Evolutionary conservation across 345 rosid species (phyloP), one percentile per base, ranked within the genome.

Genomic region (rapeseed (Brassica napus)): DNA sequence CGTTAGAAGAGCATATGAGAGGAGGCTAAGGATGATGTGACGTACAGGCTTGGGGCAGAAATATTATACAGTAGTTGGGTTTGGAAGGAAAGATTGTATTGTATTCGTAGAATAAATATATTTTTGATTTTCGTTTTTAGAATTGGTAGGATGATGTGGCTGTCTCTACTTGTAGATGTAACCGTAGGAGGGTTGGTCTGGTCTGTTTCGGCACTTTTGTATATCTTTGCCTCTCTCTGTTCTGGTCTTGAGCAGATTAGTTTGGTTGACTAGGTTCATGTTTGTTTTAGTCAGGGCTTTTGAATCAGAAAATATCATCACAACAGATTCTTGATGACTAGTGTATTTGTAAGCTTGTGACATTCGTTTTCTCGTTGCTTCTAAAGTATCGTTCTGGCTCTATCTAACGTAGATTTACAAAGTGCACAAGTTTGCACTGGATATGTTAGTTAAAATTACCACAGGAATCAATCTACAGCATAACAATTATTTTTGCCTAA

Each of bases 1-100:
- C 84, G 87, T 84, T 47, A 82, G 90, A 79, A 68, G 94, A 49
- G 77, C 72, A 68, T 23, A 63, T 59, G 77, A 64, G 69, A 62
- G 68, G 69, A 62, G 68, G 52, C 24, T 14, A 74, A 74, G 65
- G 64, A 52, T 34, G 64, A 35, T 16, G 44, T 75, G 73, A 77
- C 75, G 70, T 72, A 72, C 82, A 73, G 73, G 78, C 65, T 47
- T 31, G 82, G 26, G 78, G 82, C 73, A 58, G 77, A 68, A 72
- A 57, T 58, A 71, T 21, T 26, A 18, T 23, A 74, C 59, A 47
- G 59, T 52, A 16, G 62, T 58, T 61, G 59, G 70, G 65, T 74
- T 44, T 68, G 78, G 69, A 79, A 79, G 83, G 57, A 57, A 72
- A 67, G 70, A 68, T 79, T 73, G 65, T 79, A 73, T 59, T 60